A percentile compares a stretch with the other conserved stretches of the same genome.
These are phyloP conservation scores for Cladosporium halotolerans DNA, from an alignment of 2,329 filamentous ascomycete genomes.

Conservation along the genomic window DNA sequence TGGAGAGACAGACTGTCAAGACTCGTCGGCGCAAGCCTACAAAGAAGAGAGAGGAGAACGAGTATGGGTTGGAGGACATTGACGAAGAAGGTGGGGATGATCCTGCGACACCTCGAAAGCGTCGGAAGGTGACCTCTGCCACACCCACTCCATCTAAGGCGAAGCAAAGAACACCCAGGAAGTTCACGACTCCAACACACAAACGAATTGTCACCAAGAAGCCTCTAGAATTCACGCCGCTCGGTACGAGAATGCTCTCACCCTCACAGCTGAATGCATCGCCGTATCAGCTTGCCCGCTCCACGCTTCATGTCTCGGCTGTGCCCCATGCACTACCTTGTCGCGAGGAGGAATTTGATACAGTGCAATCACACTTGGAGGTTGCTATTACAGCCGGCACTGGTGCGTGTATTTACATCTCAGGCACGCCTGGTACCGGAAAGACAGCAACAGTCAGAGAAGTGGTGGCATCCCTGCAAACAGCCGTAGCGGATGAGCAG, in stretches of 20 bases:
- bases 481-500: constrained; percentile 81
- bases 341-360: constrained; percentile 82
- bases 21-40: constrained; percentile 49
- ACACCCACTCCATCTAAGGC: constrained; percentile 40
- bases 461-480: constrained; percentile 81
- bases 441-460: constrained; percentile 97
- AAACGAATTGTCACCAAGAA: constrained; percentile 73
- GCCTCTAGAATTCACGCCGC: constrained; percentile 85
- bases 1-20: constrained; percentile 67
- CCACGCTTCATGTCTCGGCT: constrained; percentile 84
- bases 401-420: constrained; percentile 97
- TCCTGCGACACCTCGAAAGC: constrained; percentile 42
- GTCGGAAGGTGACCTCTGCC: constrained; percentile 40
- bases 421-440: constrained; percentile 93
- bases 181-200: constrained; percentile 57
- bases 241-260: constrained; percentile 81
- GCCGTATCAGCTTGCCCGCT: constrained; percentile 85
- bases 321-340: constrained; percentile 86
- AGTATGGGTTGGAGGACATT: constrained; percentile 36
- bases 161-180: constrained; percentile 44
- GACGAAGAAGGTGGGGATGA: constrained; percentile 35
- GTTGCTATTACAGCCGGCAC: constrained; percentile 89
- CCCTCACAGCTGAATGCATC: constrained; percentile 69
- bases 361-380: constrained; percentile 89
- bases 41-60: constrained; percentile 34